Conservation (phyloP, 768 basidiomycete genomes). For the Nidula microcarpa region DNA sequence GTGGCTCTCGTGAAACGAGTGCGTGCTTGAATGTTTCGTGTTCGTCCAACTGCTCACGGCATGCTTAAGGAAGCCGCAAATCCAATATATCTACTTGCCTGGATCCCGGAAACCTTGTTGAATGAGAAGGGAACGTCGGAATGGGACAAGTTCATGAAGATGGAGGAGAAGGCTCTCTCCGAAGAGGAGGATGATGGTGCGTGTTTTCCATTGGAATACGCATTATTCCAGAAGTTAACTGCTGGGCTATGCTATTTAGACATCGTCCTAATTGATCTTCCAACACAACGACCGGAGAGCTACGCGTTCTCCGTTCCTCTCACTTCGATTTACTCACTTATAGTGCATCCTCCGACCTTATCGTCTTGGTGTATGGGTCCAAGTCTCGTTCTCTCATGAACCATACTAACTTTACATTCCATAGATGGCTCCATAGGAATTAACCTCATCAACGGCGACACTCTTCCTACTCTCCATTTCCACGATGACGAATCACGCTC, state of each 20-base stretch:
- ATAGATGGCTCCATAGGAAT: constrained; percentile 85
- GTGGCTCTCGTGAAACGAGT: constrained; percentile 89
- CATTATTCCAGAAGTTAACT: not conserved
- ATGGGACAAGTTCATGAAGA: constrained; percentile 86
- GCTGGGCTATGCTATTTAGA: constrained; percentile 37
- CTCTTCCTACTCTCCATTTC: constrained; percentile 88
- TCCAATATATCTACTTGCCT: constrained; percentile 80
- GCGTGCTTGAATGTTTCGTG: constrained; percentile 21
- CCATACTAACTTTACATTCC: constrained; percentile 1
- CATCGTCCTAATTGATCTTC: constrained; percentile 81
- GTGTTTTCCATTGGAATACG: constrained; percentile 8
- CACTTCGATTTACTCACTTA: constrained; percentile 84
- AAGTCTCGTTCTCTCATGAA: constrained; percentile 10
- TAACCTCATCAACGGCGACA: constrained; percentile 82
- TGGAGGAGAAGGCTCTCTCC: constrained; percentile 60
- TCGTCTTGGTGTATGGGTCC: constrained; percentile 72
- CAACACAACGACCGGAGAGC: constrained; percentile 79
- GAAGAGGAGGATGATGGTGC: constrained; percentile 75
- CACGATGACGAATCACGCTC: constrained; percentile 96
- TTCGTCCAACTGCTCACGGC: constrained; percentile 1
- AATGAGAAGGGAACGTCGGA: constrained; percentile 80
- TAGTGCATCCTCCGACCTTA: constrained; percentile 79
- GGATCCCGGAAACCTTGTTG: constrained; percentile 88
- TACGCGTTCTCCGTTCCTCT: constrained; percentile 96
- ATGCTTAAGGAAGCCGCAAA: constrained; percentile 62